Conservation (phyloP, 169 alveolate species). For the Plasmodium inui region DNA sequence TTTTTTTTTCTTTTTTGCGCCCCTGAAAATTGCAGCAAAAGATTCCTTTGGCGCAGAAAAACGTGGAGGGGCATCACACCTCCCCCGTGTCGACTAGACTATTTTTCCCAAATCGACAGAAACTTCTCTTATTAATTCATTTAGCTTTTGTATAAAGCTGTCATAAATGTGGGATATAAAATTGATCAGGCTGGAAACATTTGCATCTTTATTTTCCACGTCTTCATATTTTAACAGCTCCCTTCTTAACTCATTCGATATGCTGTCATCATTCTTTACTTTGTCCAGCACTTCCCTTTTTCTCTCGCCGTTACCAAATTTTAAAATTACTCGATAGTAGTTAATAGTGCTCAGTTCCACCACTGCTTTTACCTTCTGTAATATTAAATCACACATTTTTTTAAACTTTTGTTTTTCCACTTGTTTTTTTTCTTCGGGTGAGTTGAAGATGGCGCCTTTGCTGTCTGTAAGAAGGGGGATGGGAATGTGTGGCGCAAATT, state of each 20-base stretch:
- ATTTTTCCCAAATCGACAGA: not conserved
- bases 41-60: not conserved
- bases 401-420: conserved; percentile 3
- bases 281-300: conserved; percentile 21
- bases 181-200: conserved; percentile 9
- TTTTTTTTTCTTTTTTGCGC: not conserved
- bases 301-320: conserved; percentile 27
- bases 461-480: conserved; percentile 14
- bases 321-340: conserved; percentile 13
- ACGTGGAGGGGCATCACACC: not conserved
- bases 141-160: conserved; percentile 1
- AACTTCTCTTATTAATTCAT: conserved; percentile 7
- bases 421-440: not conserved
- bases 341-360: conserved; percentile 1
- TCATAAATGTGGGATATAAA: conserved; percentile 42
- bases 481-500: not conserved
- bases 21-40: not conserved
- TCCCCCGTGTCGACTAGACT: not conserved
- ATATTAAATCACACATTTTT: conserved; percentile 28
- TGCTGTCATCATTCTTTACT: conserved; percentile 9
- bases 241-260: conserved; percentile 21
- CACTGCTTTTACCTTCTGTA: conserved; percentile 16
- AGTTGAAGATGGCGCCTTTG: conserved; percentile 24
- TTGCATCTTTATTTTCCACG: conserved; percentile 12
- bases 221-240: conserved; percentile 37